These are phyloP conservation scores for Cladophialophora bantiana DNA, from an alignment of 2,329 filamentous ascomycete species.

Conservation along the genomic window DNA sequence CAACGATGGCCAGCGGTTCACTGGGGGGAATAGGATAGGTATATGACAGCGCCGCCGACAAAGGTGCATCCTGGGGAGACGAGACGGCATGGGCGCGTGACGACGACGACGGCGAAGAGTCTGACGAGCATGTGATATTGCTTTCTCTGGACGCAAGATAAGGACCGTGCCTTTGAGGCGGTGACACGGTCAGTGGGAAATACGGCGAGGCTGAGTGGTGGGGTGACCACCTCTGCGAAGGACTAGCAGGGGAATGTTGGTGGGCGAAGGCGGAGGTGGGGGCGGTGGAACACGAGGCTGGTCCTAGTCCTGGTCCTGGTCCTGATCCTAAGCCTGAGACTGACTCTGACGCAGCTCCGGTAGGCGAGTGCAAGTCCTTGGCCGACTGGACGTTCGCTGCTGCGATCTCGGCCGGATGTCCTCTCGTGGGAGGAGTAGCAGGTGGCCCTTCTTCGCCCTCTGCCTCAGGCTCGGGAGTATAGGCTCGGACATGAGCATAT, in stretches of 20 bases:
- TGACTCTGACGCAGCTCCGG: not conserved
- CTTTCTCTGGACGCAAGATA: slow-evolving; percentile 20
- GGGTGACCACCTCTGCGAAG: slow-evolving; percentile 20
- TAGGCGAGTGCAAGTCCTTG: slow-evolving; percentile 9
- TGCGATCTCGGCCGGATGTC: slow-evolving; percentile 11
- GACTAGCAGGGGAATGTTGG: slow-evolving; percentile 16
- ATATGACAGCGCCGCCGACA: slow-evolving; percentile 12
- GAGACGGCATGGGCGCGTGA: slow-evolving; percentile 17
- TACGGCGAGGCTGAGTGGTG: slow-evolving; percentile 19
- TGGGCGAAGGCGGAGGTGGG: slow-evolving; percentile 19
- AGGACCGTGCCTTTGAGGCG: slow-evolving; percentile 13
- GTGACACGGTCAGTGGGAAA: slow-evolving; percentile 19
- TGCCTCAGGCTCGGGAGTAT: slow-evolving; percentile 35
- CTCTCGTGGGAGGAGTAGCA: not conserved
- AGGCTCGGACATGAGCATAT: slow-evolving; percentile 38
- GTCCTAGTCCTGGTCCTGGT: not conserved
- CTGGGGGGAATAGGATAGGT: slow-evolving; percentile 5
- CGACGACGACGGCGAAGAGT: slow-evolving; percentile 5
- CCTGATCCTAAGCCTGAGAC: not conserved
- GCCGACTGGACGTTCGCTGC: slow-evolving; percentile 9
- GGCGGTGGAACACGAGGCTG: slow-evolving; percentile 20
- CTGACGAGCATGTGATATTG: slow-evolving; percentile 23
- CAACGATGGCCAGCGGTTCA: slow-evolving; percentile 1
- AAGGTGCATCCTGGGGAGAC: slow-evolving; percentile 15
- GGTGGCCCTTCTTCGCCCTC: slow-evolving; percentile 24